A percentile compares a stretch with the other conserved stretches of the same genome.
Evolutionary conservation across 1,284 basidiomycete genomes (phyloP).

Genomic region (Puccinia brachypodii): DNA sequence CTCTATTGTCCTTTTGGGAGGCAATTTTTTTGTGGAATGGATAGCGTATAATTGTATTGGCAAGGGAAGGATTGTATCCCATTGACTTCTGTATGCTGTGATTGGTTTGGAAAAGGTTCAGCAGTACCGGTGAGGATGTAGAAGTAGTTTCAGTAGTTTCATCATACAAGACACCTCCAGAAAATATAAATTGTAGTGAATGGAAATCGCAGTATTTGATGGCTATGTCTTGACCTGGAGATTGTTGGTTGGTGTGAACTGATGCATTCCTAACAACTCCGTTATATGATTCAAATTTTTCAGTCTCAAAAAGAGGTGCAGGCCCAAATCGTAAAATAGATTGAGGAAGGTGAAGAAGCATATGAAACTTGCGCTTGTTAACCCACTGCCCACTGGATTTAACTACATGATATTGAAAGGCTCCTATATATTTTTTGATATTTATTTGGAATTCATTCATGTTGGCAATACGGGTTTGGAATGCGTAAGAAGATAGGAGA

Average conservation of each 20-base stretch:
- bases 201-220: background rate
- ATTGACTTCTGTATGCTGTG: background rate
- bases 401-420: constrained; percentile 55
- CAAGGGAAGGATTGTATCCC: background rate
- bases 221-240: background rate
- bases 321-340: constrained; percentile 48
- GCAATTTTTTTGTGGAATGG: background rate
- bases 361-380: constrained; percentile 59
- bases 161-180: background rate
- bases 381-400: constrained; percentile 57
- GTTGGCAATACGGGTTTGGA: constrained; percentile 57
- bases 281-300: constrained; percentile 29
- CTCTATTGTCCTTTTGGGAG: background rate
- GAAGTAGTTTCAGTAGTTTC: background rate
- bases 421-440: constrained; percentile 53
- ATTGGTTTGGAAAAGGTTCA: background rate
- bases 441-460: constrained; percentile 56
- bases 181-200: background rate
- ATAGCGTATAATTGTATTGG: background rate
- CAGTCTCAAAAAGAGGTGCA: background rate
- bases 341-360: constrained; percentile 51
- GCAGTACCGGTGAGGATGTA: background rate
- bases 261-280: background rate
- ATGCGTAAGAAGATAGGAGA: constrained; percentile 57
- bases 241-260: background rate